phyloP scores from a whole-genome alignment of 768 basidiomycete genomes.

The Tulasnella sp. region DNA sequence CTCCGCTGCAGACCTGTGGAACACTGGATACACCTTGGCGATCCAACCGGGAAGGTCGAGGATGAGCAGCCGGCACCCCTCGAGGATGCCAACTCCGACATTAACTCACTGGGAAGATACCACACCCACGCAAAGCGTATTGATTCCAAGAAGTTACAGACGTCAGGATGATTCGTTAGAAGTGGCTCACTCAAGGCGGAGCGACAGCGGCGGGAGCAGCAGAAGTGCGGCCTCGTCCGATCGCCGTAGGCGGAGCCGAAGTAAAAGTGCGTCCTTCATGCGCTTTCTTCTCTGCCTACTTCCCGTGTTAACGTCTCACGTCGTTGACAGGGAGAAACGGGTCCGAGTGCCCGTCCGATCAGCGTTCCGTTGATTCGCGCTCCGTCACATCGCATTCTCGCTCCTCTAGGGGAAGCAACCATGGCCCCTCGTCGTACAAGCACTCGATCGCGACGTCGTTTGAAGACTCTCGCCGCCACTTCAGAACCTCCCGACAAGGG shows the following conservation, averaged over 20 bases:
- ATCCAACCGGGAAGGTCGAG: constrained; percentile 6
- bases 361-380: background rate
- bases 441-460: background rate
- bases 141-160: constrained; percentile 21
- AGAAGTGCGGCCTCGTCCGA: background rate
- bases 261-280: background rate
- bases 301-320: background rate
- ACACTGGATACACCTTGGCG: constrained; percentile 31
- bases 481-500: background rate
- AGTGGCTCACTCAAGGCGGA: background rate
- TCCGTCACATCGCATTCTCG: background rate
- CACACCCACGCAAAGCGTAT: constrained; percentile 30
- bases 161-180: constrained; percentile 26
- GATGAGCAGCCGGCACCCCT: constrained; percentile 5
- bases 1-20: constrained; percentile 33
- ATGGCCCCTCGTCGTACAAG: constrained; percentile 1
- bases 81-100: constrained; percentile 13
- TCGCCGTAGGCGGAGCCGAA: constrained; percentile 20
- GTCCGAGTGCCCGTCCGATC: constrained; percentile 2
- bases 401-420: background rate
- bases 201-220: constrained; percentile 18
- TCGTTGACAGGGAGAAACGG: constrained; percentile 6
- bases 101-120: constrained; percentile 20
- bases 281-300: background rate
- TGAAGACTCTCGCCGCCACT: constrained; percentile 16